A percentile compares a stretch with the other conserved stretches of the same genome.
Conservation (phyloP, 345 rosid species). For the Citropsis articulata region DNA sequence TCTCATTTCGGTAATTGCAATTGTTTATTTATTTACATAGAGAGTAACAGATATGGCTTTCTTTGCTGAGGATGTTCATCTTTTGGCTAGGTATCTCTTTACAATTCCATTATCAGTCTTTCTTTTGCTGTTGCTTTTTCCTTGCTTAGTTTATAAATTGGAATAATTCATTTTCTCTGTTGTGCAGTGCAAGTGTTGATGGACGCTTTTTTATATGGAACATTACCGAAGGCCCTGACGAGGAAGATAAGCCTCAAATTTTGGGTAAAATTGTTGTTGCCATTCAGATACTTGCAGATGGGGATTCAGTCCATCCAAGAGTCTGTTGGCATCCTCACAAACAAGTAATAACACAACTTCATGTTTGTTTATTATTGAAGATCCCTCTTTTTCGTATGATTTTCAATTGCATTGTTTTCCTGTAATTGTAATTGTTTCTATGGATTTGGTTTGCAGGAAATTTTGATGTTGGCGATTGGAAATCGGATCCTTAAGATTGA, state of each 20-base stretch:
- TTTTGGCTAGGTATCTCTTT: conserved; percentile 59
- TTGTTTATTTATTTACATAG: conserved; percentile 26
- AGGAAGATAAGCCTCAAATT: conserved; percentile 75
- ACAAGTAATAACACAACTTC: conserved; percentile 44
- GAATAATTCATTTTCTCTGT: conserved; percentile 2
- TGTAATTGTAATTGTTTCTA: not conserved
- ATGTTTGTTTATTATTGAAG: not conserved
- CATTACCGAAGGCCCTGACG: conserved; percentile 66
- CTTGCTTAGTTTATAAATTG: not conserved
- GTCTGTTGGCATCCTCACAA: conserved; percentile 84
- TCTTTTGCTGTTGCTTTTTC: not conserved
- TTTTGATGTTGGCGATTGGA: conserved; percentile 64
- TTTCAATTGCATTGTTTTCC: conserved; percentile 7
- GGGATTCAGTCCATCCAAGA: conserved; percentile 49
- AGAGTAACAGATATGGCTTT: conserved; percentile 77
- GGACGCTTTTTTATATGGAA: conserved; percentile 62
- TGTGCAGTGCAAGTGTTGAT: conserved; percentile 61
- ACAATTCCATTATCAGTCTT: not conserved
- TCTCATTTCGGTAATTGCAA: not conserved
- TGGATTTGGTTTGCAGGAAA: conserved; percentile 44
- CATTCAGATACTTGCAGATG: conserved; percentile 50
- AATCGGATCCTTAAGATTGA: conserved; percentile 57
- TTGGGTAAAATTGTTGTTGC: conserved; percentile 52
- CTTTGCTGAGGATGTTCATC: conserved; percentile 85
- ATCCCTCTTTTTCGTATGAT: not conserved